A percentile compares a stretch with the other conserved stretches of the same genome.
Conservation (phyloP, 169 alveolate genomes). For the Eimeria praecox region DNA sequence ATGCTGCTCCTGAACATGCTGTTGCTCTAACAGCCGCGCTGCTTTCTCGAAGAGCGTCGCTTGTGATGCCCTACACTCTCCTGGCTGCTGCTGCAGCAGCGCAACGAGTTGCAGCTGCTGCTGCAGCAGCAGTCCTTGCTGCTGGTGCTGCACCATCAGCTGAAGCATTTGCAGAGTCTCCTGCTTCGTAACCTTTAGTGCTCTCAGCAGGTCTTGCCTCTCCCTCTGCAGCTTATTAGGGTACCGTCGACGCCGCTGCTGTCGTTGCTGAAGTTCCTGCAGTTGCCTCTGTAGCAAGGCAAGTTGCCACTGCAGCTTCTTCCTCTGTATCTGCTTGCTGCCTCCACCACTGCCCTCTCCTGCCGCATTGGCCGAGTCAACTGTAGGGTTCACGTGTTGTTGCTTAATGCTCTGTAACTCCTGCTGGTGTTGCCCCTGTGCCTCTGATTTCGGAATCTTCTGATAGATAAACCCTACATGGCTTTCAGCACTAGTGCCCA, state of each 20-base stretch:
- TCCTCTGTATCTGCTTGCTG: constrained; percentile 19
- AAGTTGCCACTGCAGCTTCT: constrained; percentile 29
- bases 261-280: background rate
- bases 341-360: background rate
- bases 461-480: constrained; percentile 76
- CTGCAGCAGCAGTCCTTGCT: constrained; percentile 58
- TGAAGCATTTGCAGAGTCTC: background rate
- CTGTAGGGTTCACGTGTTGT: background rate
- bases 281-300: background rate
- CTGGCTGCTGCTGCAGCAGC: constrained; percentile 62
- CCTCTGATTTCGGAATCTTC: constrained; percentile 11
- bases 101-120: constrained; percentile 58
- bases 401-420: background rate
- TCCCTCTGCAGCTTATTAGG: constrained; percentile 7
- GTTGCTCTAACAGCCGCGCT: constrained; percentile 40
- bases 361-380: constrained; percentile 6
- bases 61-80: background rate
- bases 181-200: background rate
- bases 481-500: constrained; percentile 77
- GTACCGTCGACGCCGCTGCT: constrained; percentile 12
- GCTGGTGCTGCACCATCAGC: constrained; percentile 46
- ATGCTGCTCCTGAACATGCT: constrained; percentile 37
- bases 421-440: background rate
- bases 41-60: background rate
- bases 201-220: constrained; percentile 2